These are phyloP conservation scores for Dillenia turbinata DNA, from an alignment of 164 flowering plant genomes.

Conservation along the genomic window DNA sequence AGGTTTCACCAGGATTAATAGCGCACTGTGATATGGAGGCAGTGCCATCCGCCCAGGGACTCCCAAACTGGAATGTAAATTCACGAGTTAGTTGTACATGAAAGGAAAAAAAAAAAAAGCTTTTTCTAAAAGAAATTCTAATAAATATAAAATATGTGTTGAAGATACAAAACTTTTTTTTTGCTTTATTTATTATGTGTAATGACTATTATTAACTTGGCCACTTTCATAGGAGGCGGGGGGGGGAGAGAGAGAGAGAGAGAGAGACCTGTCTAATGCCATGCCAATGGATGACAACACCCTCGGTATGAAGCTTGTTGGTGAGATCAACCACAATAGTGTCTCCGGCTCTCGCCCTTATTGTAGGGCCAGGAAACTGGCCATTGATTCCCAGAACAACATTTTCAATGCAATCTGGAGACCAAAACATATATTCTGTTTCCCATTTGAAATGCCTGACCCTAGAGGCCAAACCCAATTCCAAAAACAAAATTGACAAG, in stretches of 20 bases:
- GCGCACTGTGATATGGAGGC: conserved; percentile 83
- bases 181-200: too few species aligned
- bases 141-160: not conserved
- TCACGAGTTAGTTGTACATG: not conserved
- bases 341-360: conserved; percentile 68
- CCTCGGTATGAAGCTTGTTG: conserved; percentile 78
- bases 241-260: not conserved
- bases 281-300: conserved; percentile 93
- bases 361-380: conserved; percentile 88
- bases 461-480: conserved; percentile 16
- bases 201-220: too few species aligned
- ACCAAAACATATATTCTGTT: conserved; percentile 59
- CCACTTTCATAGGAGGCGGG: too few species aligned
- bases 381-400: conserved; percentile 80
- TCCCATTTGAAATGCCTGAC: conserved; percentile 62
- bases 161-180: too few species aligned
- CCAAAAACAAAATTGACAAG: conserved; percentile 2
- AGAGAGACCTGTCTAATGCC: conserved; percentile 73
- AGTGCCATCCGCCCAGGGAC: conserved; percentile 96
- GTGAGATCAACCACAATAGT: conserved; percentile 61
- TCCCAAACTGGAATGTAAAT: conserved; percentile 44
- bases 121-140: not conserved
- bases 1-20: conserved; percentile 80
- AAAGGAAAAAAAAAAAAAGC: not conserved
- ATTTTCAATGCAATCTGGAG: conserved; percentile 69